These are phyloP conservation scores for Monilinia fructigena DNA, from an alignment of 2,329 filamentous ascomycete species.

Conservation along the genomic window DNA sequence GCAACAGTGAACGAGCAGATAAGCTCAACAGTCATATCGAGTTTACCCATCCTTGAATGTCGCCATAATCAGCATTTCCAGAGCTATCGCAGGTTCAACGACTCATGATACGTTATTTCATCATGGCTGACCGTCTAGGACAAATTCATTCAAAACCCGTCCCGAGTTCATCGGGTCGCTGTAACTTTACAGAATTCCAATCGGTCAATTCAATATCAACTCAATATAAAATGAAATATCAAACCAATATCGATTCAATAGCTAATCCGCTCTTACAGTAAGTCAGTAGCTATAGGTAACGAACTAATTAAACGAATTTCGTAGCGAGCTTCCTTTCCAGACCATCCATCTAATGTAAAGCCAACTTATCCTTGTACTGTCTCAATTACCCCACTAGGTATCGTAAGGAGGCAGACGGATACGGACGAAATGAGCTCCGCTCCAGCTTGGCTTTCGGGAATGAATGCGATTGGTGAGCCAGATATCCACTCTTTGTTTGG, in stretches of 20 bases:
- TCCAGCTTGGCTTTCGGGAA: neutral
- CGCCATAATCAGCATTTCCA: neutral
- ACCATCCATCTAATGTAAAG: neutral
- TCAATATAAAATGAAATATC: neutral
- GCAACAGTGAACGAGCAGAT: neutral
- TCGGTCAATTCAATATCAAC: neutral
- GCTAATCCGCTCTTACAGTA: neutral
- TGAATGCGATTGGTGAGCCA: neutral
- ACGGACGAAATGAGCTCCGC: neutral
- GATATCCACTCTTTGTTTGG: too few species aligned
- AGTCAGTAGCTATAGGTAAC: neutral
- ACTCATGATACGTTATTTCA: neutral
- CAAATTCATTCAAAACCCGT: neutral
- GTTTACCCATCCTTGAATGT: neutral
- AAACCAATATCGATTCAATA: too few species aligned
- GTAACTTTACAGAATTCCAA: neutral
- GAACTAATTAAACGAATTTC: too few species aligned
- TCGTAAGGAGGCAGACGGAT: neutral
- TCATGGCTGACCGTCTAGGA: too few species aligned
- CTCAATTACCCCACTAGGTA: slow-evolving; percentile 5
- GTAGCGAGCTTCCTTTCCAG: neutral
- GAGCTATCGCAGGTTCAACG: neutral
- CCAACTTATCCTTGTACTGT: neutral
- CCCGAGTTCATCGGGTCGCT: neutral
- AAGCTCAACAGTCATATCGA: neutral